Conservation (phyloP, 345 rosid species). For the Gossypioides kirkii region DNA sequence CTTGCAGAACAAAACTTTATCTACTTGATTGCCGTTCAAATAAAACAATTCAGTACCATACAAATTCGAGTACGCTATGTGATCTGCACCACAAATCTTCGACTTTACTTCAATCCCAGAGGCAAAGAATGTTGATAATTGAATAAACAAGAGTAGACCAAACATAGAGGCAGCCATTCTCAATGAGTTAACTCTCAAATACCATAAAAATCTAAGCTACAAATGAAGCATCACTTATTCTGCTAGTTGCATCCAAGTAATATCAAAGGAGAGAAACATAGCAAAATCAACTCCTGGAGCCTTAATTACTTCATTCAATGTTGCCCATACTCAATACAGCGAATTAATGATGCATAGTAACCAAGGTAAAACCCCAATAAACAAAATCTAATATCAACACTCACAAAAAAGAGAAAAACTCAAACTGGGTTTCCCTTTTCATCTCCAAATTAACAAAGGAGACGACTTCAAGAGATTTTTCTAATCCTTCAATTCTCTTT, state of each 20-base stretch:
- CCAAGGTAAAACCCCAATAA: constrained; percentile 2
- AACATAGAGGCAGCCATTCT: constrained; percentile 25
- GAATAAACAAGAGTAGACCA: constrained; percentile 34
- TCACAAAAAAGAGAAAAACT: neutral
- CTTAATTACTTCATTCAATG: constrained; percentile 11
- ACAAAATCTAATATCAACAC: neutral
- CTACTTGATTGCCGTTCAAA: constrained; percentile 56
- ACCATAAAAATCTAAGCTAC: constrained; percentile 15
- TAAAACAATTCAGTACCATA: constrained; percentile 38
- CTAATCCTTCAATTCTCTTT: neutral
- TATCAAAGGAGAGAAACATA: neutral
- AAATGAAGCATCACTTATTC: constrained; percentile 16
- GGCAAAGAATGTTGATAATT: constrained; percentile 34
- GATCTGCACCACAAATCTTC: constrained; percentile 50
- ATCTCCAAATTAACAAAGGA: neutral
- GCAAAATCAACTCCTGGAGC: constrained; percentile 7
- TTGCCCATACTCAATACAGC: neutral
- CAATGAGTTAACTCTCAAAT: constrained; percentile 11
- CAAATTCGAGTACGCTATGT: constrained; percentile 39
- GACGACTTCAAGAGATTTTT: constrained; percentile 7
- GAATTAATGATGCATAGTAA: neutral
- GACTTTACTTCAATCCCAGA: constrained; percentile 36
- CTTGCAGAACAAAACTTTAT: constrained; percentile 46
- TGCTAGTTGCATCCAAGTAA: neutral
- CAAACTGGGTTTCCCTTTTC: neutral